Conservation (phyloP, 306 rosid species). For the Prunus salicina region DNA sequence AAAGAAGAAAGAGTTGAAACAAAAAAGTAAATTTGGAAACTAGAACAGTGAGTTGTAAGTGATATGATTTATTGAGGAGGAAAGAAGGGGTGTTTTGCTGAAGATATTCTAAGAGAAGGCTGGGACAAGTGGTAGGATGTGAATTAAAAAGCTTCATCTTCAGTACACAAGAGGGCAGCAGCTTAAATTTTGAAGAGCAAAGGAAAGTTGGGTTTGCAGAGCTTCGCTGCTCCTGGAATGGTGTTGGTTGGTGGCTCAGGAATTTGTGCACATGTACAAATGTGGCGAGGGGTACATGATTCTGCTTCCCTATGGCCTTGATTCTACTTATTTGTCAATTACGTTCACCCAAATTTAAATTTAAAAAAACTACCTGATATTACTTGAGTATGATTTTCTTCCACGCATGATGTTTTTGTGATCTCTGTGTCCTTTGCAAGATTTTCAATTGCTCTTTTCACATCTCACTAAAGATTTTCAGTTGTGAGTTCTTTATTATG, state of each 20-base stretch:
- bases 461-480: not conserved
- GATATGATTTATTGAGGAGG: not conserved
- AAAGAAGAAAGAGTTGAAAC: not conserved
- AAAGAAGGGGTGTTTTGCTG: constrained; percentile 21
- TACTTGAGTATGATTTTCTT: not conserved
- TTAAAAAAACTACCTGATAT: not conserved
- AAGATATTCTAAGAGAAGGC: constrained; percentile 38
- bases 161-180: constrained; percentile 40
- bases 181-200: constrained; percentile 44
- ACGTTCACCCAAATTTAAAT: not conserved
- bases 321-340: constrained; percentile 28
- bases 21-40: not conserved
- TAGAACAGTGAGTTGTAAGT: not conserved
- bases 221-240: constrained; percentile 56
- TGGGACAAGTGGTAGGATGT: constrained; percentile 39
- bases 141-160: constrained; percentile 53
- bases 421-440: not conserved
- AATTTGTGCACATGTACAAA: constrained; percentile 43
- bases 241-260: constrained; percentile 52
- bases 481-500: not conserved
- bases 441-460: not conserved
- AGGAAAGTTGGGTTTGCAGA: constrained; percentile 50
- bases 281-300: constrained; percentile 48
- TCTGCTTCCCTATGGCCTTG: constrained; percentile 41
- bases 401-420: not conserved